Base-by-base conservation (phyloP, 345 rosid species). In the Brassica juncea region DNA sequence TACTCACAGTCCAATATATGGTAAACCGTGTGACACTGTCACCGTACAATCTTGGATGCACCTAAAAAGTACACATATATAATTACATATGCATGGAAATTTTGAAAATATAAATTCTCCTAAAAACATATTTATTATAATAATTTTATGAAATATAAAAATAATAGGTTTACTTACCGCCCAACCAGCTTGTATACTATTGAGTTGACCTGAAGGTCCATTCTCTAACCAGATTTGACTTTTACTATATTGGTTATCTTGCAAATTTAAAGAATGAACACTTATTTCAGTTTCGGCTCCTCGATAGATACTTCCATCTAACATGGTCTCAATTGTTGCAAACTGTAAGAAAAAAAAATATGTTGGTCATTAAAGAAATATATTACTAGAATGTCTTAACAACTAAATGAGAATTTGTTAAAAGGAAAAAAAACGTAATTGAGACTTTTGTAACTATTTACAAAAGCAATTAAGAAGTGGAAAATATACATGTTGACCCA, bases 181-280 rank as follows among this genome's bases (percentile, higher is more conserved):
- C 82, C 78, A 79, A 34, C 82, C 82, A 67, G 35, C 73, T 66
- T 79, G 78, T 28, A 79, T 67, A 59, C 74, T 79, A 67, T 79
- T 79, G 57, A 66, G 23, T 79, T 79, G 68, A 42, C 0, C 32
- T 21, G 0, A 3, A 66, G 69, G 74, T 42, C 82, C 82, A 73
- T 73, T 79, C 23, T 79, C 82, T 21, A 79, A 4, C 78, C 78
- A 79, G 0, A 79, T 79, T 65, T 72, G 73, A 42, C 77, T 66
- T 59, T 67, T 73, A 67, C 82, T 79, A 21, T 8, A 30, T 32
- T 79, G 82, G 30, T 60, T 4, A 10, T 6, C 12, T 70, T 7
- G 10, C 58, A 70, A 52, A 1, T 52, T 31, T 14, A 77, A 52
- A n/a, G 30, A 7, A 52, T 73, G 66, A 42, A 79, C 27, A 68